Evolutionary conservation across 164 flowering plant species (phyloP).

Genomic region (Sextonia rubra): DNA sequence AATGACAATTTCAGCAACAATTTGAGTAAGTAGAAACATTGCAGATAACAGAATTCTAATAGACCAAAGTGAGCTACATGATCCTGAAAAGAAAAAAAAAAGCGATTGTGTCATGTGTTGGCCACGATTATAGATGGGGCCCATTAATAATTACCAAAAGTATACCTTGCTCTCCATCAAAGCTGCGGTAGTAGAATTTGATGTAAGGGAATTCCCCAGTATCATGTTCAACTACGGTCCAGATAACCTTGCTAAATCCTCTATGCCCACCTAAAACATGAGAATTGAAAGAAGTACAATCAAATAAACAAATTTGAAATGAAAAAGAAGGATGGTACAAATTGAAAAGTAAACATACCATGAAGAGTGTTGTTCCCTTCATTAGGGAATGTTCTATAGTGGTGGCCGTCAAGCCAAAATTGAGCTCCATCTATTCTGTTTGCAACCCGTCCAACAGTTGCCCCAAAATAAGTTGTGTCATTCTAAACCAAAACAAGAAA

Average conservation of each 20-base stretch:
- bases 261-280: slow-evolving; percentile 16
- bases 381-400: slow-evolving; percentile 49
- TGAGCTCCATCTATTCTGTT: slow-evolving; percentile 70
- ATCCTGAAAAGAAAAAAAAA: too few relatives aligned
- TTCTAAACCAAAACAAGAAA: slow-evolving; percentile 35
- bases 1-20: too few relatives aligned
- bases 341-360: slow-evolving; percentile 22
- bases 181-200: slow-evolving; percentile 16
- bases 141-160: neutral
- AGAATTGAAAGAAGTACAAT: neutral
- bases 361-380: slow-evolving; percentile 66
- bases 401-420: slow-evolving; percentile 44
- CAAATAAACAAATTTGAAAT: neutral
- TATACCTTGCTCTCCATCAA: slow-evolving; percentile 48
- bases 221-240: slow-evolving; percentile 1
- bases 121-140: too few relatives aligned
- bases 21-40: too few relatives aligned
- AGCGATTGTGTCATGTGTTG: too few relatives aligned
- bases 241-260: slow-evolving; percentile 18
- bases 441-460: slow-evolving; percentile 71
- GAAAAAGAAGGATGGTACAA: neutral
- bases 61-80: too few relatives aligned
- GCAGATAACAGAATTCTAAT: too few relatives aligned
- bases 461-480: slow-evolving; percentile 59
- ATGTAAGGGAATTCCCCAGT: slow-evolving; percentile 9